Evolutionary conservation across 306 rosid species (phyloP).

Genomic region (Vigna nakashimae): DNA sequence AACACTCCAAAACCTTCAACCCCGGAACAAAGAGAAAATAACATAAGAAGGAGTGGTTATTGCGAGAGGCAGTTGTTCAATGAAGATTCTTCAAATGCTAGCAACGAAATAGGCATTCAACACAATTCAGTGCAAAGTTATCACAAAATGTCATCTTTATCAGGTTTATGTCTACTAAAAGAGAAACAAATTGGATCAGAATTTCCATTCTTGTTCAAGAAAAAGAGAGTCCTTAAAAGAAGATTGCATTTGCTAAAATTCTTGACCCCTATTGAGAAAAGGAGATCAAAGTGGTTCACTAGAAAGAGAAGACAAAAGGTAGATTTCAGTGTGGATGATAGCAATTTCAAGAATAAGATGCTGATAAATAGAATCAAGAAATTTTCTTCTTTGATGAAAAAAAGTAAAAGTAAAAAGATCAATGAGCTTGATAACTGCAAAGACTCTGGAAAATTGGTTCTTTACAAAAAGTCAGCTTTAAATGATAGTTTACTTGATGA

Average conservation of each 20-base stretch:
- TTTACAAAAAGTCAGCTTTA: neutral
- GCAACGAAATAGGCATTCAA: conserved; percentile 11
- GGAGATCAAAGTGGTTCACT: conserved; percentile 37
- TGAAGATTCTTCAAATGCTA: neutral
- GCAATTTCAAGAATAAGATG: neutral
- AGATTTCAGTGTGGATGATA: neutral
- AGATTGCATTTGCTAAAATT: neutral
- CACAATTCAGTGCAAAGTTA: conserved; percentile 22
- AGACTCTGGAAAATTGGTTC: conserved; percentile 17
- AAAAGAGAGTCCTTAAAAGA: neutral
- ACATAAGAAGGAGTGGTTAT: neutral
- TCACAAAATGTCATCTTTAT: neutral
- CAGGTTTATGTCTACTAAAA: neutral
- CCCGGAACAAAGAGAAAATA: conserved; percentile 13
- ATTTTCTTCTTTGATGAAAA: neutral
- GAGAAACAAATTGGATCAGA: conserved; percentile 1
- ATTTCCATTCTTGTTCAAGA: conserved; percentile 28
- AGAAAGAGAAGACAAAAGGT: neutral
- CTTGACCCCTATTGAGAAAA: neutral
- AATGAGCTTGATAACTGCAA: neutral
- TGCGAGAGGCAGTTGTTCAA: conserved; percentile 12
- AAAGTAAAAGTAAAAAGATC: neutral
- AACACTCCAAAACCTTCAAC: conserved; percentile 44
- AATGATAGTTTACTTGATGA: conserved; percentile 30
- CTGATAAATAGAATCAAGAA: neutral